These are phyloP conservation scores for Botrytis porri DNA, from an alignment of 2,329 filamentous ascomycete genomes.

Conservation along the genomic window DNA sequence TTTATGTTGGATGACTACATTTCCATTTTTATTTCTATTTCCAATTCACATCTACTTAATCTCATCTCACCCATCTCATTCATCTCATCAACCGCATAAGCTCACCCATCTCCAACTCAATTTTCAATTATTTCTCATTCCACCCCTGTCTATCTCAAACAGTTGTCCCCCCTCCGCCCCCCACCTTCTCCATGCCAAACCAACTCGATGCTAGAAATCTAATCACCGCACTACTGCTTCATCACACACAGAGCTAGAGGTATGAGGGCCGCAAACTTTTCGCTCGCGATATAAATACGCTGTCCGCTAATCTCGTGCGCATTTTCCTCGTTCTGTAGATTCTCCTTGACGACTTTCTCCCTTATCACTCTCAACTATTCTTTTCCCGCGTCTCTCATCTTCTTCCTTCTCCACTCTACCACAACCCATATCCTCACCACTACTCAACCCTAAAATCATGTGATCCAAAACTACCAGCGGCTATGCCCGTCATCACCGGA, in stretches of 20 bases:
- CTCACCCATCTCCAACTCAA: not conserved
- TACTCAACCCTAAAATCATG: not conserved
- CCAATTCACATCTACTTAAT: not conserved
- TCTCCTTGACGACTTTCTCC: not conserved
- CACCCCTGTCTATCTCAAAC: not conserved
- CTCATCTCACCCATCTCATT: not conserved
- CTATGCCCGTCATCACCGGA: not conserved
- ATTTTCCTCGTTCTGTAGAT: not conserved
- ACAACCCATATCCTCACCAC: not conserved
- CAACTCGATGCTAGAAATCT: not conserved
- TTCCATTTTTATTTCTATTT: not conserved
- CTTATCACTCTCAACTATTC: not conserved
- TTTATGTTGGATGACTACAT: not conserved
- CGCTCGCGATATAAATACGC: not conserved
- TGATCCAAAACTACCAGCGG: not conserved
- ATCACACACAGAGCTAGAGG: not conserved
- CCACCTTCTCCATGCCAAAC: not conserved
- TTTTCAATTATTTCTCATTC: no score
- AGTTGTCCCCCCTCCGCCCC: not conserved
- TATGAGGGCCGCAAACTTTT: not conserved
- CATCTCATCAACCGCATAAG: not conserved
- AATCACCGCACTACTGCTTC: not conserved
- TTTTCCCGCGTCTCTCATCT: not conserved
- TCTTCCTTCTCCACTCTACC: not conserved
- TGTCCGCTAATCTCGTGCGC: not conserved